These are phyloP conservation scores for Blastobotrys illinoisensis DNA, from an alignment of 1,139 yeast species.

Conservation along the genomic window DNA sequence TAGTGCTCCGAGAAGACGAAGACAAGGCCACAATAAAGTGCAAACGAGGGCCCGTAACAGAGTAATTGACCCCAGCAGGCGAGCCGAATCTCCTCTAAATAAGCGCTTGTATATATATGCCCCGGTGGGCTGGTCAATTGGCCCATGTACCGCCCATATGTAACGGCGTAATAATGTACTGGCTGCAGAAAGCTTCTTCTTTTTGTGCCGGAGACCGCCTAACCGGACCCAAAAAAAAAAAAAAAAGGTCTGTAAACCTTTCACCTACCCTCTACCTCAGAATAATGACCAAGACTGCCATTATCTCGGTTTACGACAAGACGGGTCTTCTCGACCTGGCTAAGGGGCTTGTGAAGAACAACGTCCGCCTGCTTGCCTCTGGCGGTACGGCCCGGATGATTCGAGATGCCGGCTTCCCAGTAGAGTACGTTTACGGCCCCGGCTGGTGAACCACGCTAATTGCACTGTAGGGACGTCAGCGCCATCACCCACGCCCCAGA, in stretches of 20 bases:
- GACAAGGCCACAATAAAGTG: neutral
- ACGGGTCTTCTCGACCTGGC: slow-evolving; percentile 94
- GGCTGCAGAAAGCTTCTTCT: neutral
- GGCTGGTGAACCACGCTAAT: neutral
- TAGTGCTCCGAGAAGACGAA: neutral
- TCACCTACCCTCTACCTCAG: neutral
- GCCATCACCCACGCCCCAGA: slow-evolving; percentile 97
- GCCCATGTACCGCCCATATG: neutral
- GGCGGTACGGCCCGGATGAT: slow-evolving; percentile 96
- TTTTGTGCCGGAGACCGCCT: neutral
- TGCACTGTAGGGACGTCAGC: slow-evolving; percentile 59
- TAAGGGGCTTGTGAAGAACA: slow-evolving; percentile 82
- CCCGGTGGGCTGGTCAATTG: too few relatives aligned
- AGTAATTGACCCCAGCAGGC: too few relatives aligned
- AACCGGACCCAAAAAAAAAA: neutral
- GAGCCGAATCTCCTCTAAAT: too few relatives aligned
- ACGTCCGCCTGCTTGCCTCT: slow-evolving; percentile 88
- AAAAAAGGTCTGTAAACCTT: neutral
- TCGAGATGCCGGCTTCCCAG: slow-evolving; percentile 97
- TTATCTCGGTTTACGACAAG: slow-evolving; percentile 93
- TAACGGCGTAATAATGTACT: neutral
- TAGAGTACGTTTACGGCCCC: slow-evolving; percentile 41
- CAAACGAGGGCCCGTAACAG: neutral
- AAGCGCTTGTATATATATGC: neutral
- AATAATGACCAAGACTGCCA: slow-evolving; percentile 65